Conservation (phyloP, 345 rosid genomes). For the Hirschfeldia incana region DNA sequence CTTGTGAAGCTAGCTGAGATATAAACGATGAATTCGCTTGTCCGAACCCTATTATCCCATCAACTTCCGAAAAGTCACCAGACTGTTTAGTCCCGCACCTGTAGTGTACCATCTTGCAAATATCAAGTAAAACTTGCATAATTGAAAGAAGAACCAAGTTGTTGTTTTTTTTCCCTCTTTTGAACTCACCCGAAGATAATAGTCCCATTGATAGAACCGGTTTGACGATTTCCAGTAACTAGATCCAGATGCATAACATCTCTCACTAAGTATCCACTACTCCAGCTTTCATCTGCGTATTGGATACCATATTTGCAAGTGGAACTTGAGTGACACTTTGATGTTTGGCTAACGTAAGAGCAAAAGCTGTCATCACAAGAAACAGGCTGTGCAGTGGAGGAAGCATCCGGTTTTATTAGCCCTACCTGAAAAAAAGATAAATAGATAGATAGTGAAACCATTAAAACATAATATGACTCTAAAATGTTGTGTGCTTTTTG, state of each 20-base stretch:
- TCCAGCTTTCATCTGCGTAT: constrained; percentile 82
- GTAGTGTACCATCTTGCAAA: too few relatives aligned
- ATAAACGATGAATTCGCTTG: constrained; percentile 81
- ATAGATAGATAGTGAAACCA: not conserved
- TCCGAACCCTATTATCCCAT: constrained; percentile 92
- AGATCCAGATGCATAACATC: constrained; percentile 56
- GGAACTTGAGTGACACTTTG: constrained; percentile 57
- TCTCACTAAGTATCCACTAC: constrained; percentile 66
- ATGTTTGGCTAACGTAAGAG: constrained; percentile 47
- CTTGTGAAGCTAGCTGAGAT: constrained; percentile 78
- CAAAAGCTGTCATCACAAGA: constrained; percentile 64
- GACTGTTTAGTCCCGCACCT: constrained; percentile 74
- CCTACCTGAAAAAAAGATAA: constrained; percentile 46
- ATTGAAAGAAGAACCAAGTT: too few relatives aligned
- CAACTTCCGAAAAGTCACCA: constrained; percentile 76
- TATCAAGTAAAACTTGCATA: too few relatives aligned
- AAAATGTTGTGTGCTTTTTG: too few relatives aligned
- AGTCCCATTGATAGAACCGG: constrained; percentile 55
- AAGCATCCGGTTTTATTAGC: constrained; percentile 49
- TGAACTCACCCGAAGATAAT: constrained; percentile 53
- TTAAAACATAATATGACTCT: too few relatives aligned
- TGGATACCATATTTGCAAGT: constrained; percentile 62
- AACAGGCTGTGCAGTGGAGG: constrained; percentile 52
- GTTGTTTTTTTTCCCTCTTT: too few relatives aligned
- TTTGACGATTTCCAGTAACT: constrained; percentile 55